A percentile compares a stretch with the other conserved stretches of the same genome.
Conservation (phyloP, 345 rosid genomes). For the Balakata baccata region DNA sequence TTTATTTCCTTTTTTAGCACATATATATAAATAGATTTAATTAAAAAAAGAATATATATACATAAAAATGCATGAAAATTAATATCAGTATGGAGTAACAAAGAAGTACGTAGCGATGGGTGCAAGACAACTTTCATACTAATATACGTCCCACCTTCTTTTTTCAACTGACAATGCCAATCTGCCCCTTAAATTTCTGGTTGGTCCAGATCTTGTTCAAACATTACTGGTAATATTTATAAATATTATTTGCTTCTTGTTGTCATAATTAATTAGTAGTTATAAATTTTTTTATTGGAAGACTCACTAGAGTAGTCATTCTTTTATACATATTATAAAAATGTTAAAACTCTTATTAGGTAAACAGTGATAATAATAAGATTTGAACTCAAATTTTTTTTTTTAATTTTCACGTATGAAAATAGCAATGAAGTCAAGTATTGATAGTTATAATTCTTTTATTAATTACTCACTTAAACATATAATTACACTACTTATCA, state of each 20-base stretch:
- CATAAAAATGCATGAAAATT: background rate
- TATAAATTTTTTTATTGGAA: background rate
- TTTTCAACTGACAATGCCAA: conserved; percentile 12
- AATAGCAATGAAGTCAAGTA: too few relatives aligned
- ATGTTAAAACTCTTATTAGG: too few relatives aligned
- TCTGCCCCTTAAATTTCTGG: background rate
- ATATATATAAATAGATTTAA: too few relatives aligned
- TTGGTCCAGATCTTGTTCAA: conserved; percentile 2
- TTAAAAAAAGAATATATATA: background rate
- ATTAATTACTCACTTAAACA: too few relatives aligned
- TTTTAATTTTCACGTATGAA: too few relatives aligned
- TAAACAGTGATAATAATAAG: too few relatives aligned
- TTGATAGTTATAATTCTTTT: background rate
- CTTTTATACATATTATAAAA: too few relatives aligned
- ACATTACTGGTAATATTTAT: conserved; percentile 1
- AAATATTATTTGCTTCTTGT: background rate
- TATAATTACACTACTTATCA: too few relatives aligned
- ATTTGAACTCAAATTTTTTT: too few relatives aligned
- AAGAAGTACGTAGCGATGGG: conserved; percentile 64
- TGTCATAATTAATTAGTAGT: background rate
- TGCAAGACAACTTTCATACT: conserved; percentile 62
- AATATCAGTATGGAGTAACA: conserved; percentile 24
- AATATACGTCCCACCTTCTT: conserved; percentile 38
- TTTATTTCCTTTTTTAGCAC: too few relatives aligned
- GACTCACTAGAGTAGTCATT: too few relatives aligned